These are phyloP conservation scores for Allantophomopsis cytisporea DNA, from an alignment of 2,329 filamentous ascomycete genomes.

Conservation along the genomic window DNA sequence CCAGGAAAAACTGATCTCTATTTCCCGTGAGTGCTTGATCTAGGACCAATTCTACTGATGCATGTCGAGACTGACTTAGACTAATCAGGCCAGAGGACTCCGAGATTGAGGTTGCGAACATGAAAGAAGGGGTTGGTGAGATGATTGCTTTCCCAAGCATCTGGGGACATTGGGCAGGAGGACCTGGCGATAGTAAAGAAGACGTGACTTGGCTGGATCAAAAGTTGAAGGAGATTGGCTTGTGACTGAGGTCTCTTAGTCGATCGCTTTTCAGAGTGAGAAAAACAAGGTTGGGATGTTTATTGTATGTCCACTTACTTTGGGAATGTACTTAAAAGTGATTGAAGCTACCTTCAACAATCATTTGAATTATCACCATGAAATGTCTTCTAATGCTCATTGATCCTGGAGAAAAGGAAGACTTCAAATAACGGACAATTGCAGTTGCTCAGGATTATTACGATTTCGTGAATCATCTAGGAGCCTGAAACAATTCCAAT, in stretches of 20 bases:
- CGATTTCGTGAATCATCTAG: too few relatives aligned
- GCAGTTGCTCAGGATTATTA: too few relatives aligned
- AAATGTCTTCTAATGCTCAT: not conserved
- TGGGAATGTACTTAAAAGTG: too few relatives aligned
- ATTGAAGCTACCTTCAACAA: too few relatives aligned
- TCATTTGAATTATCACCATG: not conserved
- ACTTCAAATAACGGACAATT: too few relatives aligned
- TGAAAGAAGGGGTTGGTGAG: constrained; percentile 42
- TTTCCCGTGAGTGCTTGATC: constrained; percentile 43
- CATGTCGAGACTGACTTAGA: not conserved
- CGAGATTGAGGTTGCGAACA: constrained; percentile 54
- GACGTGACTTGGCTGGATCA: constrained; percentile 63
- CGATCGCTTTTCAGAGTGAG: too few relatives aligned
- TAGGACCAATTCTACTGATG: constrained; percentile 3
- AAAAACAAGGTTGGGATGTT: too few relatives aligned
- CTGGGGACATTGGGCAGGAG: constrained; percentile 56
- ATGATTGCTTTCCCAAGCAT: constrained; percentile 42
- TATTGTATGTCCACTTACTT: too few relatives aligned
- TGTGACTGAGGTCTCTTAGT: not conserved
- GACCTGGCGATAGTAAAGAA: constrained; percentile 56
- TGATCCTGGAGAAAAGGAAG: too few relatives aligned
- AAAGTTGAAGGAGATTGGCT: constrained; percentile 33
- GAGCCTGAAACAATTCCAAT: too few relatives aligned
- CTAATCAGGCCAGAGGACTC: constrained; percentile 57
- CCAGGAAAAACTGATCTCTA: constrained; percentile 66